A percentile compares a stretch with the other conserved stretches of the same genome.
Evolutionary conservation across 1,284 basidiomycete species (phyloP).

Genomic region (Ceratobasidium sp.): DNA sequence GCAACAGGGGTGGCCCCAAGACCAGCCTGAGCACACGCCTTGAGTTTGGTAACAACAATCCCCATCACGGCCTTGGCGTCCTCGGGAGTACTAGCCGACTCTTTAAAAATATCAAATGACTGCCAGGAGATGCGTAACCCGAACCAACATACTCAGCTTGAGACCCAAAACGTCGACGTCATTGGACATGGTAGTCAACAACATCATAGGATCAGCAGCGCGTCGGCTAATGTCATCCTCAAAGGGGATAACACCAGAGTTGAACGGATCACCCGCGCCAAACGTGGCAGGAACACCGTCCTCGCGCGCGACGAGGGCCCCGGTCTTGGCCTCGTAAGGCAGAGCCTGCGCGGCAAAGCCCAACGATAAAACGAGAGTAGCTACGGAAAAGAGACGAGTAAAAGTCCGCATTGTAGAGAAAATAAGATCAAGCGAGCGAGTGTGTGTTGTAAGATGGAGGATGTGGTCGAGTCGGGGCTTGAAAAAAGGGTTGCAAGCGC

Average conservation of each 20-base stretch:
- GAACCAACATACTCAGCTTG: not conserved
- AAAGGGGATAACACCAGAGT: not conserved
- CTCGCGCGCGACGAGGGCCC: not conserved
- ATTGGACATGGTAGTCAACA: too few species aligned
- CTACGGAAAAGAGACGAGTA: conserved; percentile 1
- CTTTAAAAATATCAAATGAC: not conserved
- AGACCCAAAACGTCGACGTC: not conserved
- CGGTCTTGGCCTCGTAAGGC: not conserved
- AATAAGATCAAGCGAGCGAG: not conserved
- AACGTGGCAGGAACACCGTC: not conserved
- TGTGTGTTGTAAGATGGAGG: not conserved
- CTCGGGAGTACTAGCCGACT: not conserved
- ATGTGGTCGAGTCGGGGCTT: not conserved
- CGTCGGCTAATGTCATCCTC: not conserved
- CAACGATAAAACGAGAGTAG: not conserved
- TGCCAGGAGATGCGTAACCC: not conserved
- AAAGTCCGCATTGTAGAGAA: not conserved
- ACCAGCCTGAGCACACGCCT: too few species aligned
- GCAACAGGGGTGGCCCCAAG: too few species aligned
- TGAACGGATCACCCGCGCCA: not conserved
- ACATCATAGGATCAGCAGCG: not conserved
- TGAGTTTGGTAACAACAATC: too few species aligned
- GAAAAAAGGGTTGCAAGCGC: too few species aligned
- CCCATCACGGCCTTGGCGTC: too few species aligned
- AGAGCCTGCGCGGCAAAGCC: conserved; percentile 1